These are phyloP conservation scores for Tanozyma kutaoensis DNA, from an alignment of 805 yeast genomes.

Conservation along the genomic window DNA sequence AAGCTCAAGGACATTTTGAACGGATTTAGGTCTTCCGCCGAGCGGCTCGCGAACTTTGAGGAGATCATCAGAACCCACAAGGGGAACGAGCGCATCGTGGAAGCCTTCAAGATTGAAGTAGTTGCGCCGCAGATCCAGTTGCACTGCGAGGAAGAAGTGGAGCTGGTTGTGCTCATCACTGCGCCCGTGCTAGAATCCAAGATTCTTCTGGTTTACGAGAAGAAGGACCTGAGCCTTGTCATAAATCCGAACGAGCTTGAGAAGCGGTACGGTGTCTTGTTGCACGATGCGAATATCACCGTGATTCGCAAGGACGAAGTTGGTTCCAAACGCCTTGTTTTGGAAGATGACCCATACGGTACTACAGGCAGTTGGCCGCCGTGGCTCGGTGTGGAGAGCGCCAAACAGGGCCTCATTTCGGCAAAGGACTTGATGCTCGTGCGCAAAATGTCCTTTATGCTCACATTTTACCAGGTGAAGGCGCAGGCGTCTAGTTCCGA, in stretches of 20 bases:
- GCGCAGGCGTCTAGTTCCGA: conserved; percentile 11
- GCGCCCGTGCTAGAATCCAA: conserved; percentile 62
- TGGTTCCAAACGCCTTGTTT: conserved; percentile 9
- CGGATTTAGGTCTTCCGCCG: conserved; percentile 4
- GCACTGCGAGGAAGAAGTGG: conserved; percentile 24
- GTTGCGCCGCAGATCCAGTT: conserved; percentile 31
- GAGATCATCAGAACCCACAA: conserved; percentile 14
- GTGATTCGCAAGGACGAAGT: conserved; percentile 27
- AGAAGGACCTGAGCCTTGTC: conserved; percentile 15
- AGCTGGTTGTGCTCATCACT: conserved; percentile 53
- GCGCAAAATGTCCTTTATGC: conserved; percentile 47
- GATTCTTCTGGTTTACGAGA: conserved; percentile 49
- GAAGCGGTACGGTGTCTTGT: conserved; percentile 53
- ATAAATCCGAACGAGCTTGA: conserved; percentile 32
- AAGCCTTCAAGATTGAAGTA: conserved; percentile 24
- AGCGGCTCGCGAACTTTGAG: conserved; percentile 19
- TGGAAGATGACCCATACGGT: conserved; percentile 47
- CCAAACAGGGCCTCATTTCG: conserved; percentile 35
- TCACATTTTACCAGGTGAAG: conserved; percentile 37
- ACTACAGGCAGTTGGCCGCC: conserved; percentile 70
- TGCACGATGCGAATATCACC: conserved; percentile 61
- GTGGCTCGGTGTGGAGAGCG: conserved; percentile 67
- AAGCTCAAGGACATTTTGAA: conserved; percentile 1
- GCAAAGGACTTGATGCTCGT: conserved; percentile 39
- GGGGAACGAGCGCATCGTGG: too few relatives aligned